Conservation (phyloP, 116 monocot genomes). For the Posidonia oceanica region DNA sequence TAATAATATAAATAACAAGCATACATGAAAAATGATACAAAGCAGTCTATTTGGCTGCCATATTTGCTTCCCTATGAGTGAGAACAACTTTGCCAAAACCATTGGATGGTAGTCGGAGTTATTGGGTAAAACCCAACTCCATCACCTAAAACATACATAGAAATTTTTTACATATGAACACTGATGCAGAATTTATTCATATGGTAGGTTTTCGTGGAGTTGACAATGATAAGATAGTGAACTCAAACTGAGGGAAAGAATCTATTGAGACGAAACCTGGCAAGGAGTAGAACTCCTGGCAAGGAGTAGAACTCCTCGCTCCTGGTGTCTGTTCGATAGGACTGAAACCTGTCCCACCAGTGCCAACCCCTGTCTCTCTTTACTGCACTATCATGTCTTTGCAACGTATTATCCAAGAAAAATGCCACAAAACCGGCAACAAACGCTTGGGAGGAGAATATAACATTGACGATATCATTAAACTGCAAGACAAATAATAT, state of each 20-base stretch:
- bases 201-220: not conserved
- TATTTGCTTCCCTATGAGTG: not conserved
- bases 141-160: not conserved
- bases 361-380: constrained; percentile 83
- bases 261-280: constrained; percentile 87
- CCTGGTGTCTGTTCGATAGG: constrained; percentile 68
- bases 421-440: constrained; percentile 79
- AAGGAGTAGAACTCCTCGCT: constrained; percentile 96
- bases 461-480: constrained; percentile 85
- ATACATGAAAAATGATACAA: not conserved
- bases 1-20: not conserved
- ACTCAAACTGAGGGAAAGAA: constrained; percentile 87
- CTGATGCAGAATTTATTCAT: not conserved
- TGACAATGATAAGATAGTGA: not conserved
- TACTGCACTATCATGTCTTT: constrained; percentile 24
- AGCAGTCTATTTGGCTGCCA: not conserved
- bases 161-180: not conserved
- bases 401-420: constrained; percentile 79
- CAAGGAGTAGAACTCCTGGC: too few species aligned
- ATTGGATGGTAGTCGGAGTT: not conserved
- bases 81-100: too few species aligned
- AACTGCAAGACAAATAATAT: constrained; percentile 45
- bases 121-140: not conserved
- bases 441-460: constrained; percentile 86
- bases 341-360: constrained; percentile 93